Conservation (phyloP, 176 grass and related monocot species). For the Microstegium vimineum region DNA sequence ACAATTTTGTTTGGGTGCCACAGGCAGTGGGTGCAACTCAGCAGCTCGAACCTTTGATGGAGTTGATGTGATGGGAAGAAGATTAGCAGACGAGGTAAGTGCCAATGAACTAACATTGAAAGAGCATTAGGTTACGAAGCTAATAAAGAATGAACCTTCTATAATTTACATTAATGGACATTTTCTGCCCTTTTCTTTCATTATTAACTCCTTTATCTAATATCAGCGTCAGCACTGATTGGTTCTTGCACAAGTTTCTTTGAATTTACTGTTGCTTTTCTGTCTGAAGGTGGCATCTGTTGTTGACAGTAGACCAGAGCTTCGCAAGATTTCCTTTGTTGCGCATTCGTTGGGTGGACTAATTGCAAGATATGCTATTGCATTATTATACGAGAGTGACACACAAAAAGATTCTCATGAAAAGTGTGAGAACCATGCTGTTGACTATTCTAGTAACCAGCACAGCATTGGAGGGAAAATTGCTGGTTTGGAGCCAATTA, state of each 20-base stretch:
- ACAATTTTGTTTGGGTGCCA: neutral
- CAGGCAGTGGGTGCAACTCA: constrained; percentile 77
- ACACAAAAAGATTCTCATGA: constrained; percentile 18
- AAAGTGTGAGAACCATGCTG: constrained; percentile 25
- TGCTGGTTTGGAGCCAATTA: constrained; percentile 88
- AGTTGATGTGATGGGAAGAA: constrained; percentile 82
- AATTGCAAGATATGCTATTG: constrained; percentile 93
- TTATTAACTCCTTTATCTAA: neutral
- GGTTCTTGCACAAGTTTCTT: neutral
- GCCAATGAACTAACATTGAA: constrained; percentile 24
- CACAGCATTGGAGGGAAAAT: constrained; percentile 46
- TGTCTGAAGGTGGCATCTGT: constrained; percentile 57
- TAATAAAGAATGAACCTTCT: neutral
- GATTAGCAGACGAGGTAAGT: constrained; percentile 81
- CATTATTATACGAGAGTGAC: constrained; percentile 48
- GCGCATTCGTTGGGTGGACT: constrained; percentile 93
- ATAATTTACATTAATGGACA: neutral
- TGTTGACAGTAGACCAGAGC: constrained; percentile 45
- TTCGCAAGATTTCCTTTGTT: constrained; percentile 90
- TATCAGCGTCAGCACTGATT: neutral
- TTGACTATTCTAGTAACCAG: constrained; percentile 10
- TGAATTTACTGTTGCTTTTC: constrained; percentile 17
- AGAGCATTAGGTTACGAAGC: neutral
- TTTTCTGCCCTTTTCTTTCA: neutral
- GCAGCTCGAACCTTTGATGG: constrained; percentile 72